Evolutionary conservation across 768 basidiomycete species (phyloP).

Genomic region (Mycena sanguinolenta): DNA sequence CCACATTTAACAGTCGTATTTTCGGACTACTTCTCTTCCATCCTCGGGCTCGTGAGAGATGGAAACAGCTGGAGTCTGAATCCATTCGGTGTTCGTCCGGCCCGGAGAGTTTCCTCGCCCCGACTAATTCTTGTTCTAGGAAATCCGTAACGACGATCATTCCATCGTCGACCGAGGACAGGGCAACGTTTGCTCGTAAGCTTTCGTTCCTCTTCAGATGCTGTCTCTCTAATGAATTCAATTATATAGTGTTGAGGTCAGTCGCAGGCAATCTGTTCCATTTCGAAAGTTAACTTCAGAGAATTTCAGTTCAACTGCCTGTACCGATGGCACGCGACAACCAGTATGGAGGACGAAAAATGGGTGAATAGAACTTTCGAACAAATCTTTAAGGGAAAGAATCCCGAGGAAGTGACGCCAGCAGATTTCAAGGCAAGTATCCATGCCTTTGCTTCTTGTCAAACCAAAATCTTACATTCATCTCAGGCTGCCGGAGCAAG

Average conservation of each 20-base stretch:
- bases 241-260: conserved; percentile 75
- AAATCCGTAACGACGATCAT: conserved; percentile 75
- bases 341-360: conserved; percentile 76
- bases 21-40: conserved; percentile 86
- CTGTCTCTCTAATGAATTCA: no score
- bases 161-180: conserved; percentile 81
- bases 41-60: conserved; percentile 81
- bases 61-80: conserved; percentile 84
- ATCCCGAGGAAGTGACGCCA: conserved; percentile 59
- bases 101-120: background rate
- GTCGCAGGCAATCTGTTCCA: conserved; percentile 18
- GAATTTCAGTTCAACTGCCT: conserved; percentile 80
- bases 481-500: conserved; percentile 59
- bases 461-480: conserved; percentile 52
- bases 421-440: conserved; percentile 31
- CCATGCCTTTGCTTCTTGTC: background rate
- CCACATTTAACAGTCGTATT: conserved; percentile 64
- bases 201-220: no score
- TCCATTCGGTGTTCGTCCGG: conserved; percentile 73
- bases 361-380: conserved; percentile 72
- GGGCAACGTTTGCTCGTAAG: conserved; percentile 66
- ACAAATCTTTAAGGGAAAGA: conserved; percentile 66
- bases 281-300: background rate
- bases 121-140: conserved; percentile 55
- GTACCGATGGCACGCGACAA: conserved; percentile 89